Conservation (phyloP, 2,329 filamentous ascomycete genomes). For the Talaromyces sp. region DNA sequence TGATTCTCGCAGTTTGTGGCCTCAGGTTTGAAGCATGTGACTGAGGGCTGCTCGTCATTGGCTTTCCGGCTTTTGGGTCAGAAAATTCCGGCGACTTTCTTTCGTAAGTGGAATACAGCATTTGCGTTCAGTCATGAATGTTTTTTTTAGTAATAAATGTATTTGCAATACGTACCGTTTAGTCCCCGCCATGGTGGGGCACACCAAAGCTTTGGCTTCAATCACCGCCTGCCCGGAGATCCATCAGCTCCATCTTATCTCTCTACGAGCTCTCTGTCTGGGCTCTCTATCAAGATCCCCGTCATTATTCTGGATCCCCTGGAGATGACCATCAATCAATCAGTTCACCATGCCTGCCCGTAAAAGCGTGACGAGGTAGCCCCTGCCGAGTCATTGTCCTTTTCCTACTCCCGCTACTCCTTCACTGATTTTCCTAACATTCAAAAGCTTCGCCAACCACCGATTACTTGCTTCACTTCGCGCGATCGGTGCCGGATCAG, state of each 20-base stretch:
- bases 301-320: neutral
- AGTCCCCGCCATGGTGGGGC: neutral
- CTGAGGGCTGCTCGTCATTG: neutral
- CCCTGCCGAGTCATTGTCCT: neutral
- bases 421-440: neutral
- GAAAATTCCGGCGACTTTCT: neutral
- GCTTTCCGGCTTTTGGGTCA: neutral
- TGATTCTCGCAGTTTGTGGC: neutral
- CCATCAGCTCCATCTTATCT: neutral
- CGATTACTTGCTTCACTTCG: neutral
- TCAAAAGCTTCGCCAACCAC: neutral
- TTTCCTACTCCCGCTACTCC: neutral
- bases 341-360: neutral
- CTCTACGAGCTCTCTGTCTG: neutral
- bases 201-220: neutral
- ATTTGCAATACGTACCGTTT: neutral
- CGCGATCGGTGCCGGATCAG: neutral
- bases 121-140: neutral
- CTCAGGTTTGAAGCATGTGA: neutral
- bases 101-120: neutral
- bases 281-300: neutral
- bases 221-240: neutral
- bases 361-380: neutral
- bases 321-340: neutral
- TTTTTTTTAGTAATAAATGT: neutral